Evolutionary conservation across 768 basidiomycete species (phyloP).

Genomic region (Boletus fagicola): DNA sequence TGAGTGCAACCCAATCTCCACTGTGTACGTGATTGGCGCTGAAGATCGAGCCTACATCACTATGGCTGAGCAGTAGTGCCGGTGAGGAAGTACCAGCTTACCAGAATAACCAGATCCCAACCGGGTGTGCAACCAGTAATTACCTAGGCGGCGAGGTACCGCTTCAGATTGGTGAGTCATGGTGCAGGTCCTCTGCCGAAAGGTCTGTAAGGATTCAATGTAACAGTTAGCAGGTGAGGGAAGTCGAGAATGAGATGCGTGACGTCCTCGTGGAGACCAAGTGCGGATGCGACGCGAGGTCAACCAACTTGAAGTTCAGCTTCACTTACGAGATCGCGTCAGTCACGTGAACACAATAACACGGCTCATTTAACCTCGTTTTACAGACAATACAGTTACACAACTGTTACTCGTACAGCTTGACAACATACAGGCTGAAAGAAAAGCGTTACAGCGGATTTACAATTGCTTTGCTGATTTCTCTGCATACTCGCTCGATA

Average conservation of each 20-base stretch:
- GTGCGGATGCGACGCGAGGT: not conserved
- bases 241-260: not conserved
- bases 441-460: not conserved
- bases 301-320: conserved; percentile 11
- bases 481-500: conserved; percentile 17
- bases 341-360: conserved; percentile 23
- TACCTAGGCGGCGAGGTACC: conserved; percentile 46
- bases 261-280: not conserved
- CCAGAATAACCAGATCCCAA: conserved; percentile 78
- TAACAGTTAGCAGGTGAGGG: not conserved
- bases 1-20: conserved; percentile 64
- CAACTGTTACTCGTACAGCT: conserved; percentile 5
- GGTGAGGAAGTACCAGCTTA: conserved; percentile 26
- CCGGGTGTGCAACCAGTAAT: conserved; percentile 56
- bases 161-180: conserved; percentile 18
- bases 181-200: not conserved
- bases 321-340: conserved; percentile 17
- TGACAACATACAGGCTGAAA: not conserved
- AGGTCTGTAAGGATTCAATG: not conserved
- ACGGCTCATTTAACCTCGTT: not conserved
- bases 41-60: conserved; percentile 65
- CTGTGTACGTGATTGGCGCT: conserved; percentile 58
- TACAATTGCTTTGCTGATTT: conserved; percentile 22
- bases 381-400: not conserved
- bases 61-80: not conserved